phyloP scores from a whole-genome alignment of 1,284 basidiomycete species.

The Mycena citricolor region DNA sequence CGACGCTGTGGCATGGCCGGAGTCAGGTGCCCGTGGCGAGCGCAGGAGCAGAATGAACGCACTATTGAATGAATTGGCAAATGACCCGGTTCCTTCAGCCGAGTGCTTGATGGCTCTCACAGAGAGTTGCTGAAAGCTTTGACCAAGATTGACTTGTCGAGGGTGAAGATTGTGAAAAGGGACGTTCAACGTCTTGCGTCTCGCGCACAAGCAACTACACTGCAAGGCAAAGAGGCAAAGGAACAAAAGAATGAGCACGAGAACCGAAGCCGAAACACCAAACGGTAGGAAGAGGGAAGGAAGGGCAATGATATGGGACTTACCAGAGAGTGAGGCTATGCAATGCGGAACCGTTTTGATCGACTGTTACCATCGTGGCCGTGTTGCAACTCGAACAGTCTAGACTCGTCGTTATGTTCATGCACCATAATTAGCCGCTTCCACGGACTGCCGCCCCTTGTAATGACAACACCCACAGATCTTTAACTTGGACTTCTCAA shows the following conservation, averaged over 20 bases:
- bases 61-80: no score
- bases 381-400: no score
- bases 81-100: slow-evolving; percentile 15
- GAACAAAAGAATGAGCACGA: slow-evolving; percentile 28
- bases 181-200: slow-evolving; percentile 65
- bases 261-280: slow-evolving; percentile 22
- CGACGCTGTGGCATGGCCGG: slow-evolving; percentile 6
- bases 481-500: no score
- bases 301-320: slow-evolving; percentile 20
- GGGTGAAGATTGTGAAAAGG: slow-evolving; percentile 27
- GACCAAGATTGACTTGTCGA: slow-evolving; percentile 18
- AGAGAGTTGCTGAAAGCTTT: slow-evolving; percentile 30
- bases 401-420: no score
- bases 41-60: no score
- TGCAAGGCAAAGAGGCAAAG: no score
- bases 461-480: no score
- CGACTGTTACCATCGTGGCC: no score
- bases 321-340: no score
- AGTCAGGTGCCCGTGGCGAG: slow-evolving; percentile 12
- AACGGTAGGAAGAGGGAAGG: slow-evolving; percentile 31
- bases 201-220: slow-evolving; percentile 41
- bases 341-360: no score
- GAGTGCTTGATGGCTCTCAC: slow-evolving; percentile 29
- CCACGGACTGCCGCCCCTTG: no score
- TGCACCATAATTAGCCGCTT: no score